A percentile compares a stretch with the other conserved stretches of the same genome.
Evolutionary conservation across 2,329 filamentous ascomycete genomes (phyloP).

Genomic region (Penicillium sp.): DNA sequence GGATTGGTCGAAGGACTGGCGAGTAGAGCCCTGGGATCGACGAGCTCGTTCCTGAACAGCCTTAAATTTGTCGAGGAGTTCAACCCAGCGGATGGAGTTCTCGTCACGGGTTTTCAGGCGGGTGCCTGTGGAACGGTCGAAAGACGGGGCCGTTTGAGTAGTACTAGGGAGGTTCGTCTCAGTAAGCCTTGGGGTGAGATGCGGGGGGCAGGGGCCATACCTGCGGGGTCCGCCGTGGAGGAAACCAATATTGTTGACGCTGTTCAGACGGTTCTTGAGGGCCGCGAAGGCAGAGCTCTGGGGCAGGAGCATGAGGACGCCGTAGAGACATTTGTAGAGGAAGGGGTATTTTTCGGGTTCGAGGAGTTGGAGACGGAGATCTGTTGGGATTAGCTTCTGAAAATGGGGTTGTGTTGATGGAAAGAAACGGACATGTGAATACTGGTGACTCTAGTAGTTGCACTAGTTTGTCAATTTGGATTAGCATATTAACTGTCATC

Average conservation of each 20-base stretch:
- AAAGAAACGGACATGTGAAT: constrained; percentile 73
- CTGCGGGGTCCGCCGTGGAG: constrained; percentile 76
- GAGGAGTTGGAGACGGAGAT: constrained; percentile 88
- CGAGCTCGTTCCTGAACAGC: constrained; percentile 83
- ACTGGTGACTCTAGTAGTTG: constrained; percentile 95
- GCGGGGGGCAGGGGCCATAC: constrained; percentile 52
- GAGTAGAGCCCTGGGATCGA: constrained; percentile 57
- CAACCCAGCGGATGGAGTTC: constrained; percentile 81
- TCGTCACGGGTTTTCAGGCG: constrained; percentile 80
- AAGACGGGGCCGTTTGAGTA: constrained; percentile 46
- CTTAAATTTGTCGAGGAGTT: constrained; percentile 92
- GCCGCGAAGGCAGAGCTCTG: constrained; percentile 97
- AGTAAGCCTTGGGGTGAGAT: background rate
- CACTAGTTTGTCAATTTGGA: constrained; percentile 97
- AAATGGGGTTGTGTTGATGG: background rate
- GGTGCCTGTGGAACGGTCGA: constrained; percentile 65
- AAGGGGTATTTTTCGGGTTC: constrained; percentile 94
- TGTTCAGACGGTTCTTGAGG: constrained; percentile 93
- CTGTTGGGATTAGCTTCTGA: constrained; percentile 46
- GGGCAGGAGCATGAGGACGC: constrained; percentile 94
- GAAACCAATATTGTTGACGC: constrained; percentile 94
- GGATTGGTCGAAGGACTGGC: constrained; percentile 48
- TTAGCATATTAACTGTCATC: constrained; percentile 98
- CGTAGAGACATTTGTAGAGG: constrained; percentile 96
- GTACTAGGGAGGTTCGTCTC: constrained; percentile 10